Evolutionary conservation across 176 grass and related monocot species (phyloP).

Genomic region (Oryza australiensis): DNA sequence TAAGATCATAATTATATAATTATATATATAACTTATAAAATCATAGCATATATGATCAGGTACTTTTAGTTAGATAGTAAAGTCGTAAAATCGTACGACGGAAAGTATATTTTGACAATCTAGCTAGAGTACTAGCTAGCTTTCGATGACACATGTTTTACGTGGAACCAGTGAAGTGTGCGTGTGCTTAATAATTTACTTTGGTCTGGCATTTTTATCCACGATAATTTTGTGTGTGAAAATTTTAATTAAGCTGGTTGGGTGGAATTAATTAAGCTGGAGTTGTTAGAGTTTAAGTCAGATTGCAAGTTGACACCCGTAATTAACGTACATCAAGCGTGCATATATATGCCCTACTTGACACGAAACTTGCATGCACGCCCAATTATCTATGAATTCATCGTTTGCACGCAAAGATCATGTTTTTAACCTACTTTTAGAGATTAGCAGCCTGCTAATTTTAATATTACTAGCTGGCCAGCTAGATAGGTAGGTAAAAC

Average conservation of each 20-base stretch:
- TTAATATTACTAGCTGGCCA: not conserved
- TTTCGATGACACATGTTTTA: too few species aligned
- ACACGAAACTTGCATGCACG: slow-evolving; percentile 26
- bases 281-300: not conserved
- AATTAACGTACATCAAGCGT: slow-evolving; percentile 26
- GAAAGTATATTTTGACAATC: too few species aligned
- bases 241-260: not conserved
- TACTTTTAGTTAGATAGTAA: too few species aligned
- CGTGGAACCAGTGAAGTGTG: too few species aligned
- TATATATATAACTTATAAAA: too few species aligned
- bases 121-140: too few species aligned
- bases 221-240: not conserved
- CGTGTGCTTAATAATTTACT: too few species aligned
- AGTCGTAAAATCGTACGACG: too few species aligned
- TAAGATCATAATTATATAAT: too few species aligned
- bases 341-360: slow-evolving; percentile 24
- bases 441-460: not conserved
- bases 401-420: slow-evolving; percentile 39
- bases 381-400: slow-evolving; percentile 17
- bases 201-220: not conserved
- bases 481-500: slow-evolving; percentile 47
- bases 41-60: too few species aligned
- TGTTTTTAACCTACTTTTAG: slow-evolving; percentile 15
- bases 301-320: not conserved
- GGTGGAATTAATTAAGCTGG: not conserved